These are phyloP conservation scores for Nitzschia palea DNA, from an alignment of 108 stramenopile species.

Conservation along the genomic window DNA sequence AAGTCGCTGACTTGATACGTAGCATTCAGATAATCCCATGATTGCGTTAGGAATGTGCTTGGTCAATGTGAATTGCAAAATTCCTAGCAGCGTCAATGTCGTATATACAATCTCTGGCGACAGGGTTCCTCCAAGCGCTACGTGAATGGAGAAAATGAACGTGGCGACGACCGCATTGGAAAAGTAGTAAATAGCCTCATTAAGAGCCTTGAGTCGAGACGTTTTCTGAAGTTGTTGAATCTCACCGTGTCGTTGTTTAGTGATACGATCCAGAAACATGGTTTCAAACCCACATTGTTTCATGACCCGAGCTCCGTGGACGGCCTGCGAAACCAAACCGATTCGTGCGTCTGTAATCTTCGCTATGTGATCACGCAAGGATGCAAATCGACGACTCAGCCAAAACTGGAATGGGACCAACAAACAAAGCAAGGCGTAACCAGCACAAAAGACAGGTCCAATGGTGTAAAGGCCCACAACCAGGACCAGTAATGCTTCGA, in stretches of 20 bases:
- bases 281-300: slow-evolving; percentile 86
- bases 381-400: slow-evolving; percentile 68
- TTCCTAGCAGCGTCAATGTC: slow-evolving; percentile 72
- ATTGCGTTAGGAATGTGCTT: slow-evolving; percentile 85
- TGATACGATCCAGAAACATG: slow-evolving; percentile 69
- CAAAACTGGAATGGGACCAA: slow-evolving; percentile 87
- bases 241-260: slow-evolving; percentile 59
- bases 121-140: slow-evolving; percentile 46
- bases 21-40: slow-evolving; percentile 75
- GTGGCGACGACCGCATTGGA: slow-evolving; percentile 58
- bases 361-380: slow-evolving; percentile 71
- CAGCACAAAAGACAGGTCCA: slow-evolving; percentile 84
- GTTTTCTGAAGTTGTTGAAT: slow-evolving; percentile 65
- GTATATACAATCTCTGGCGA: slow-evolving; percentile 71
- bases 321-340: slow-evolving; percentile 85
- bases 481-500: slow-evolving; percentile 81
- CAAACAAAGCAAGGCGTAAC: slow-evolving; percentile 70
- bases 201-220: slow-evolving; percentile 68
- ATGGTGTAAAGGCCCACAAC: slow-evolving; percentile 62
- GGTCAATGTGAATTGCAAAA: slow-evolving; percentile 83
- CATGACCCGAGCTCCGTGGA: slow-evolving; percentile 83
- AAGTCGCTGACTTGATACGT: slow-evolving; percentile 61
- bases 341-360: slow-evolving; percentile 86
- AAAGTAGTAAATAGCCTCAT: slow-evolving; percentile 85
- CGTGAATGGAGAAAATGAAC: slow-evolving; percentile 66